phyloP scores from a whole-genome alignment of 1,139 yeast species.

The Yamadazyma epiphylla region DNA sequence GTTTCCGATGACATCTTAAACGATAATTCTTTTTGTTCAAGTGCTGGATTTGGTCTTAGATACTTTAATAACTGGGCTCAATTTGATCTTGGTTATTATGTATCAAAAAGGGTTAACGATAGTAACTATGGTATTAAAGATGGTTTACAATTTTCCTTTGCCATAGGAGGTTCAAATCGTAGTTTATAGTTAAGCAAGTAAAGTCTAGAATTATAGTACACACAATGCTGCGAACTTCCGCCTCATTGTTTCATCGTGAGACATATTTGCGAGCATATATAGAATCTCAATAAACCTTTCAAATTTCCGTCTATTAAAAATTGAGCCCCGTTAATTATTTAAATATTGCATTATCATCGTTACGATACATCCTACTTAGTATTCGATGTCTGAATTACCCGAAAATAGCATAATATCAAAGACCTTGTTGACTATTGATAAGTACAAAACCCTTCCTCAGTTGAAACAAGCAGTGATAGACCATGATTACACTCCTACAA shows the following conservation, averaged over 20 bases:
- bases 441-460: constrained; percentile 26
- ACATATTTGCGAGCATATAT: not conserved
- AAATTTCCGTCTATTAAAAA: too few species aligned
- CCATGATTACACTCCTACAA: constrained; percentile 27
- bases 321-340: too few species aligned
- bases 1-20: constrained; percentile 27
- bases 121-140: constrained; percentile 32
- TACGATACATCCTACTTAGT: too few species aligned
- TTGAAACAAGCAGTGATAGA: constrained; percentile 31
- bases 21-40: constrained; percentile 23
- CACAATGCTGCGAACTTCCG: too few species aligned
- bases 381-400: constrained; percentile 17
- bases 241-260: not conserved
- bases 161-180: constrained; percentile 41
- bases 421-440: constrained; percentile 35
- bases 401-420: constrained; percentile 38
- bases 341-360: too few species aligned
- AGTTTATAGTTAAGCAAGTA: not conserved
- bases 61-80: constrained; percentile 44
- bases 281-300: not conserved
- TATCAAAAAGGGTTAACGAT: constrained; percentile 27
- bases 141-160: constrained; percentile 45
- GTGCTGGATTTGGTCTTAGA: constrained; percentile 40
- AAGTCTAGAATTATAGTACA: not conserved
- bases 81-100: constrained; percentile 45